Conservation (phyloP, 768 basidiomycete species). For the button mushroom (Agaricus bisporus) region DNA sequence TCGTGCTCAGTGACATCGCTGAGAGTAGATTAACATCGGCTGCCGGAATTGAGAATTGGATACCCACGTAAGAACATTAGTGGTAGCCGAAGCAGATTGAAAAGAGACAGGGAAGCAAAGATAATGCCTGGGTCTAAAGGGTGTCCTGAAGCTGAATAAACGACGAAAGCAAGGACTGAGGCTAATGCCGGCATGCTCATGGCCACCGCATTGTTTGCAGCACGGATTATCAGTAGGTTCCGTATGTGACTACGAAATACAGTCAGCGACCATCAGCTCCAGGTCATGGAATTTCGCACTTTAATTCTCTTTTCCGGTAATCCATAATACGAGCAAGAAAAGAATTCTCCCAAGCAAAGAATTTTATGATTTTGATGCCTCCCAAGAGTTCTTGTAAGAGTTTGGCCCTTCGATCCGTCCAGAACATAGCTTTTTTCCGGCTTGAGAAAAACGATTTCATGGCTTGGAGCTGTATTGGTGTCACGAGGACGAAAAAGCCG, state of each 20-base stretch:
- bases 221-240: conserved; percentile 56
- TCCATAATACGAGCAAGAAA: conserved; percentile 69
- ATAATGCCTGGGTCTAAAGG: conserved; percentile 61
- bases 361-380: conserved; percentile 90
- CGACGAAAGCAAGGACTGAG: conserved; percentile 70
- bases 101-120: conserved; percentile 82
- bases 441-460: conserved; percentile 71
- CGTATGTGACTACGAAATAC: conserved; percentile 49
- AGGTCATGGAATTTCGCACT: conserved; percentile 28
- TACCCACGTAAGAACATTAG: conserved; percentile 63
- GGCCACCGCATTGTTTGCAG: conserved; percentile 62
- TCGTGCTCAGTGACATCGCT: conserved; percentile 71
- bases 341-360: conserved; percentile 83
- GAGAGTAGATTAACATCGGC: conserved; percentile 8
- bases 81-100: conserved; percentile 77
- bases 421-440: conserved; percentile 72
- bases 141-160: conserved; percentile 72
- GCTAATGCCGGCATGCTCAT: conserved; percentile 73
- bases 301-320: conserved; percentile 68
- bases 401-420: conserved; percentile 89
- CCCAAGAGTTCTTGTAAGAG: conserved; percentile 84
- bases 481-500: conserved; percentile 58
- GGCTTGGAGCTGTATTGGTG: conserved; percentile 64
- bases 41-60: conserved; percentile 3
- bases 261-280: not conserved